These are phyloP conservation scores for Flaveria ramosissima DNA, from an alignment of 129 eudicot species.

Conservation along the genomic window DNA sequence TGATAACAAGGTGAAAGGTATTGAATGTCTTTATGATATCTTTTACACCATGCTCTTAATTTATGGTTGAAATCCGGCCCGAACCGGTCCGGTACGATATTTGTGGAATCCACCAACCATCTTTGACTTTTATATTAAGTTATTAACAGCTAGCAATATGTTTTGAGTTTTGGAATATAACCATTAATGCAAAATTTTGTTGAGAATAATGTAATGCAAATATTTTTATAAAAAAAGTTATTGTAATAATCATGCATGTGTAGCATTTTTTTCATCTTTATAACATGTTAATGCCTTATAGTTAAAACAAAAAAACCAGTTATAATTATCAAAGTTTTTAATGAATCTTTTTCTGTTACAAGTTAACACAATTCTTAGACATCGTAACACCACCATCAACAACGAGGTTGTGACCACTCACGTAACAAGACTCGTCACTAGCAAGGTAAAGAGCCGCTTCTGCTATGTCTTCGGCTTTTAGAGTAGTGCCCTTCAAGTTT, in stretches of 20 bases:
- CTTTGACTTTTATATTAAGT: not conserved
- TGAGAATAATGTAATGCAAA: not conserved
- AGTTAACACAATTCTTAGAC: slow-evolving; percentile 56
- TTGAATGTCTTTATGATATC: too few relatives aligned
- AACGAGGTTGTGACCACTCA: slow-evolving; percentile 84
- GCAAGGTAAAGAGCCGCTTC: slow-evolving; percentile 85
- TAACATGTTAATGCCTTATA: not conserved
- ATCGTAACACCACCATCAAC: slow-evolving; percentile 75
- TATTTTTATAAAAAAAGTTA: not conserved
- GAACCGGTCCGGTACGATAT: too few relatives aligned
- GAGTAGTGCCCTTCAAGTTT: slow-evolving; percentile 55
- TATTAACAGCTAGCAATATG: not conserved
- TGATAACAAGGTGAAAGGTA: too few relatives aligned
- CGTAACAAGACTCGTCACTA: slow-evolving; percentile 70
- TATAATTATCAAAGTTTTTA: not conserved
- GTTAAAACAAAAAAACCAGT: not conserved
- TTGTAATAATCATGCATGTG: not conserved
- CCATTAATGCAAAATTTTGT: not conserved
- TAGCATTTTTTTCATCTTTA: not conserved
- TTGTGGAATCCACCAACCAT: not conserved
- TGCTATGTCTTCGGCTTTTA: slow-evolving; percentile 61
- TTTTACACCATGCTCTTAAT: too few relatives aligned
- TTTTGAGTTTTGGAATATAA: not conserved
- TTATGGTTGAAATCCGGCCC: too few relatives aligned
- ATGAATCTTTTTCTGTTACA: slow-evolving; percentile 32